Evolutionary conservation across 2,329 filamentous ascomycete species (phyloP), one percentile per base, ranked within the genome.

Genomic region (Aspergillus sp.): DNA sequence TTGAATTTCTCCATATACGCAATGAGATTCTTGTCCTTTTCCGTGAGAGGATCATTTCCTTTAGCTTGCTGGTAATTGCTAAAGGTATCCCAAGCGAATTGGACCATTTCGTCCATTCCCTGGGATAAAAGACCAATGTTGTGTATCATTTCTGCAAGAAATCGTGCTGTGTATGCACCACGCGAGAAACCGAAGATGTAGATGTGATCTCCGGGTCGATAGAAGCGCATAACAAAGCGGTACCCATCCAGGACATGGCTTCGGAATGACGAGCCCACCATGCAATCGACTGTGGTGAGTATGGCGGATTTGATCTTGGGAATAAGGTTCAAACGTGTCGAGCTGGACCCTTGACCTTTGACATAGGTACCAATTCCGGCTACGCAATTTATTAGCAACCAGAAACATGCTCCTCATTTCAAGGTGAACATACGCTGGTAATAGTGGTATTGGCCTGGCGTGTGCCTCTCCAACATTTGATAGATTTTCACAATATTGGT

Each of bases 181-280:
- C 76, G 71, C 6, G 71, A 74, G 56, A 79, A 79, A 10, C 76
- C 76, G 43, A 79, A 79, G 55, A 79, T 73, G 53, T 78, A 80
- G 30, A 80, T 77, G 43, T 72, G 71, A 52, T 76, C 75, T 0
- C 68, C 73, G 58, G 74, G 56, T 25, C 69, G 62, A 47, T 79
- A 79, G 56, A 75, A 77, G 7, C 74, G 70, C 77, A 80, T 80
- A 19, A 80, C 53, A 48, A 80, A 80, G 2, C 71, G 64, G 52
- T 80, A 80, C 0, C 76, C 77, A 4, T 70, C 73, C 43, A 76
- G 71, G 6, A 80, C 74, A 48, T 80, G 77, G 2, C 70, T 66
- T 41, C 75, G 74, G 44, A 79, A 79, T 0, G 73, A 46, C 4
- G 49, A 30, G 7, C 49, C 49, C 7, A 51, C 17, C 3, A 43